Evolutionary conservation across 768 basidiomycete genomes (phyloP), one percentile per base, ranked within the genome.

Genomic region (Agrocybe chaxingu): DNA sequence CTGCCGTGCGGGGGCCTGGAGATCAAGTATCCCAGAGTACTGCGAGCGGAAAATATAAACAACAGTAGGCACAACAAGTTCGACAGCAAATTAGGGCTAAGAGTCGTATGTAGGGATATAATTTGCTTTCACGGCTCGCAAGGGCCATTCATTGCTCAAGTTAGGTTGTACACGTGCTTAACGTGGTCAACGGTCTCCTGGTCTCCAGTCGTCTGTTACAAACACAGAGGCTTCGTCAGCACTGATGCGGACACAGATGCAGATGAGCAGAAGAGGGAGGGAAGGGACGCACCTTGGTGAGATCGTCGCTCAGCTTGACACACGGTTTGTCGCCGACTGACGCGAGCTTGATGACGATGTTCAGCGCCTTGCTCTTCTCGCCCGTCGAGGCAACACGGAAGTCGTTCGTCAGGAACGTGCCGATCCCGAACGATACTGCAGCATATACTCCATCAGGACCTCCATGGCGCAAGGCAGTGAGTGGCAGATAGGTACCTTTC

Each of bases 271-370:
- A 13, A 11, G 16, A 19, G 8, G 13, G 34, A 51, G 12, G 47
- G 13, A 30, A 18, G 16, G 41, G 11, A 50, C 62, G 39, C 54
- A 75, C 79, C 81, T 98, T 99, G 7, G 74, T 85, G 48, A 86
- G 63, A 61, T 98, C 95, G 66, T 98, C 97, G 48, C 92, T 94
- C 58, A 99, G 82, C 70, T 99, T 98, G 57, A 98, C 82, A 57
- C 93, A 96, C 1, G 85, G 82, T 50, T 74, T 74, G 8, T 77
- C 79, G 59, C 90, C 74, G 9, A 97, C 85, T 40, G 81, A 77
- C 35, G 81, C 78, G 7, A 99, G 74, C 62, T 98, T 98, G 70
- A 98, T 94, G 43, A 99, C 96, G 63, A 98, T 98, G 62, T 96
- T 97, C 55, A 97, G 66, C 16, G 92, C 80, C 61, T 82, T 88